Evolutionary conservation across 495 filamentous ascomycete genomes (phyloP), one percentile per base, ranked within the genome.

Genomic region (Daldinia vernicosa): DNA sequence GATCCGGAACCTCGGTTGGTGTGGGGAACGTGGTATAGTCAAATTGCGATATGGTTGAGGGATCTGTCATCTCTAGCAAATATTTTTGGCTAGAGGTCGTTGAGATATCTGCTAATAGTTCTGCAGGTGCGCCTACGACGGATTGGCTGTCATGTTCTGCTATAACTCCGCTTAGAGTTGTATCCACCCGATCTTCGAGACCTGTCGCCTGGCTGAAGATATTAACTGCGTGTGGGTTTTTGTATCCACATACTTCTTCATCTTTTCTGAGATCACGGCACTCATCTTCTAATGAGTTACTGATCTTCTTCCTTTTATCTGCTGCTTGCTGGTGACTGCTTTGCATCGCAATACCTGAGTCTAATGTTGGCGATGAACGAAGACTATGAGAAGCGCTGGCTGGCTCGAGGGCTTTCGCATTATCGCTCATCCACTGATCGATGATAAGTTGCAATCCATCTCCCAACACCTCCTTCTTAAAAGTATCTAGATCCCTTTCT

Each of bases 391-490:
- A n/a, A 32, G 28, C 55, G 19, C 60, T 61, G 7, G 12, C 40
- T 40, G 32, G 57, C 4, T 54, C 63, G 1, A 59, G 19, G 3
- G 66, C 61, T 15, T 30, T 63, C 28, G 62, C 63, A n/a, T 30
- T 70, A n/a, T 70, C 72, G 19, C 39, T 69, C n/a, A 67, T 61
- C 72, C 75, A 77, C 24, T 70, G 66, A 11, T 77, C 72, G n/a
- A 77, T 70, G 43, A 77, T 73, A 39, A 45, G 61, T 33, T 72
- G 69, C 47, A 77, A 33, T 0, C 66, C 75, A 15, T 77, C 66
- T 8, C 56, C 63, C 7, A 77, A 43, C 14, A 69, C 51, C 6
- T 64, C 69, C 19, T 58, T 58, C 4, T 56, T 67, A 33, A 77
- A 75, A 1, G 67, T 60, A 30, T 50, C 66, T 3, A 73, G 39